Base-by-base conservation (phyloP, 306 rosid genomes). In the Fragaria ananassa region DNA sequence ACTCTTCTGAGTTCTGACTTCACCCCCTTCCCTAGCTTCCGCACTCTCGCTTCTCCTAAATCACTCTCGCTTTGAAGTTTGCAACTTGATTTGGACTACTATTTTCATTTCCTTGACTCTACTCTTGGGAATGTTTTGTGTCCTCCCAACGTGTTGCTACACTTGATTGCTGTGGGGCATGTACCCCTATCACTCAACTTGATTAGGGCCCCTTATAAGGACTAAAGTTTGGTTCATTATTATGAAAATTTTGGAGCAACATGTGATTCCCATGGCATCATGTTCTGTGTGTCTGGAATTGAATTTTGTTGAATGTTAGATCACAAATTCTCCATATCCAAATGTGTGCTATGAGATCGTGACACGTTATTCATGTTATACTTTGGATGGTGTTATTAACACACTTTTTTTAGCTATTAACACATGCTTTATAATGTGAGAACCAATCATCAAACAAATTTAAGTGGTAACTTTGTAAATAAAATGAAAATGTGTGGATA, bases 221-320 rank as follows among this genome's bases (percentile, higher is more conserved):
- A 74, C 60, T 31, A 74, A 74, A 75, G 78, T 56, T 42, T 76
- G 57, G 51, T 72, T 76, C 70, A 45, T n/a, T 49, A 31, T 17
- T 60, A 60, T 60, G 9, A 68, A 67, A 41, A 14, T 15, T 10
- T 68, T 49, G 78, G 41, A 75, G 90, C 83, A 81, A 70, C 80
- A 89, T 67, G 87, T 83, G 94, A 82, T 86, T 86, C 83, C 81
- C 7, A 66, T 79, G 83, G 86, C 85, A 86, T 81, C 91, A 78
- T 86, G 86, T 85, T 85, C 91, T 57, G 1, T 72, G 68, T 4
- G 57, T 39, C 53, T 8, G 35, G 12, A 51, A 45, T 18, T 35
- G 51, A 44, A 49, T 47, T 58, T 64, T 21, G 76, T 64, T 66
- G 61, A 56, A 56, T n/a, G 25, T 44, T 13, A 11, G 11, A 29